phyloP scores from a whole-genome alignment of 2,329 filamentous ascomycete species.

The Pseudogymnoascus verrucosus region DNA sequence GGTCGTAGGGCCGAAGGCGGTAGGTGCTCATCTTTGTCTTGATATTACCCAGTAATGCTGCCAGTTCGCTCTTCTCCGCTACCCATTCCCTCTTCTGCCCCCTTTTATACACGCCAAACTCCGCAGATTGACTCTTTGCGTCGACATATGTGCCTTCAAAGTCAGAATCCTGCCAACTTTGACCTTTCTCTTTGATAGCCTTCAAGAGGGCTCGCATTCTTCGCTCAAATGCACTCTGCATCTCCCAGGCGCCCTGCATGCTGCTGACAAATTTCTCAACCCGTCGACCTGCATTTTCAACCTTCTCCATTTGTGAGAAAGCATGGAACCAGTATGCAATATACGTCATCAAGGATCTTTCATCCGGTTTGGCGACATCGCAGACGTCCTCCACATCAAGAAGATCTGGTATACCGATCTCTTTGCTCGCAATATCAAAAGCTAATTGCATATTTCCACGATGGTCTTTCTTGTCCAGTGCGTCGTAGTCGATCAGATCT shows the following conservation, averaged over 20 bases:
- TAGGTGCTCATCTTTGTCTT: slow-evolving; percentile 98
- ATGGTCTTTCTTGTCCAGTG: slow-evolving; percentile 88
- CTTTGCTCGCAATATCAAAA: slow-evolving; percentile 90
- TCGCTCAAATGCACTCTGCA: slow-evolving; percentile 93
- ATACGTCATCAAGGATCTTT: slow-evolving; percentile 96
- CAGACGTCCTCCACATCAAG: slow-evolving; percentile 97
- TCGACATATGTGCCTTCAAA: slow-evolving; percentile 91
- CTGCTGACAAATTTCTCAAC: slow-evolving; percentile 98
- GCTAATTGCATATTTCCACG: slow-evolving; percentile 96
- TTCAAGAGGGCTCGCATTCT: slow-evolving; percentile 77
- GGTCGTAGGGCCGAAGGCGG: slow-evolving; percentile 81
- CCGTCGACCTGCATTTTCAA: slow-evolving; percentile 90
- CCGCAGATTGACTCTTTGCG: slow-evolving; percentile 74
- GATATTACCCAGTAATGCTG: slow-evolving; percentile 90
- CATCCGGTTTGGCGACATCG: slow-evolving; percentile 91
- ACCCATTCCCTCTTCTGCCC: slow-evolving; percentile 93
- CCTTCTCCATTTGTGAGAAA: slow-evolving; percentile 97
- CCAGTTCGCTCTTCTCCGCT: slow-evolving; percentile 92
- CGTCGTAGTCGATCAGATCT: slow-evolving; percentile 93
- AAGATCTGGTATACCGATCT: slow-evolving; percentile 93
- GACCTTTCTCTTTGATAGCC: slow-evolving; percentile 64
- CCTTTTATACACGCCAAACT: slow-evolving; percentile 85
- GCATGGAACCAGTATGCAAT: slow-evolving; percentile 99
- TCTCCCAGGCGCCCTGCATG: slow-evolving; percentile 99
- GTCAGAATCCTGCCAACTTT: slow-evolving; percentile 67